Evolutionary conservation across 768 basidiomycete genomes (phyloP), one percentile per base, ranked within the genome.

Genomic region (Candolleomyces aberdarensis): DNA sequence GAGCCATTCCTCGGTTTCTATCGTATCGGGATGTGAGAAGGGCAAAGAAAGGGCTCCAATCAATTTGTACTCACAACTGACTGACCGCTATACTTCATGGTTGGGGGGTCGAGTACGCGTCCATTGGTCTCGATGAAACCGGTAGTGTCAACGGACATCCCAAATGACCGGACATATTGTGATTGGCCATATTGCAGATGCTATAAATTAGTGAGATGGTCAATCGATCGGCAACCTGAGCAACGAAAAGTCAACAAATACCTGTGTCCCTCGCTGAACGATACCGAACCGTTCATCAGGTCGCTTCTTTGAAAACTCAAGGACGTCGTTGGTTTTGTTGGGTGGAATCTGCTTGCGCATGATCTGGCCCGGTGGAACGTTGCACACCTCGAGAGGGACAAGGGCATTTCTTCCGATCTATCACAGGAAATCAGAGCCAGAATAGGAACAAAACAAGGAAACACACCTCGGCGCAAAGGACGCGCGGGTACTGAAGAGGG

Each of bases 91-190:
- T 94, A 93, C 58, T 80, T 80, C 32, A 93, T 76, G 8, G 70
- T 85, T 0, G 91, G 91, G 0, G 90, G 77, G 0, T 76, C 67
- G 1, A 93, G 71, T 1, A 89, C 72, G 0, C 91, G 80, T 0
- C 85, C 89, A 9, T 78, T 64, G 36, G 89, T 74, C 4, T 67
- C 70, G 29, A 90, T 72, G 0, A 87, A 83, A 0, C 80, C 80
- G 0, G 70, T 69, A 36, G 75, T 70, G 39, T 82, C 73, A 14
- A 93, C 83, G 0, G 71, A 55, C 81, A 93, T 80, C 9, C 89
- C 89, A 62, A 93, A 93, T 62, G 83, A 76, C 17, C 81, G 78
- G 50, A 91, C 81, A 59, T 91, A 92, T 58, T 89, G 82, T 0
- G 88, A 90, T 66, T 88, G 85, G 0, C 86, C 86, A 62, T 88